Conservation (phyloP, 306 rosid genomes). For the Vigna hirtella region DNA sequence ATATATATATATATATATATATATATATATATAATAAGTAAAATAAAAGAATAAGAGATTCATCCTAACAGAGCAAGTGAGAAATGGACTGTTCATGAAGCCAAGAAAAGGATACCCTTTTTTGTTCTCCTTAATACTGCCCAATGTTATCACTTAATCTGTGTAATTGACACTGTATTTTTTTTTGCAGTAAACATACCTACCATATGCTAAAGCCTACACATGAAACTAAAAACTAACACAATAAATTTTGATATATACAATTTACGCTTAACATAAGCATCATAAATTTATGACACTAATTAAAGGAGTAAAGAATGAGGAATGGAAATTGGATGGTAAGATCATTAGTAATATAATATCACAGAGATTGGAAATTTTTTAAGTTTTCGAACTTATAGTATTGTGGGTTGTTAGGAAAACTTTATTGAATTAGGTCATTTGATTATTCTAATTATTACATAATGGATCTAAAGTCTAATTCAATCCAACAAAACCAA, state of each 20-base stretch:
- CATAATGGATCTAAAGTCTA: too few species aligned
- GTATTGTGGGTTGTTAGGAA: not conserved
- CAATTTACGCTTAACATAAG: not conserved
- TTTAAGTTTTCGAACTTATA: not conserved
- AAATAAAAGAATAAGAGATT: not conserved
- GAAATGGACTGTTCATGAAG: slow-evolving; percentile 7
- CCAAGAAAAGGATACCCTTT: not conserved
- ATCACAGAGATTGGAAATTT: not conserved
- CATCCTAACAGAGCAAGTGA: not conserved
- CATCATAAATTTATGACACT: not conserved
- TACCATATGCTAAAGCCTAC: not conserved
- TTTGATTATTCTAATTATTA: not conserved
- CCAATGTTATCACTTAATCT: not conserved
- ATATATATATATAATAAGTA: not conserved
- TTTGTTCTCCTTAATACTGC: not conserved
- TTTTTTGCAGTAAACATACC: not conserved
- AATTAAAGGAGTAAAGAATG: not conserved
- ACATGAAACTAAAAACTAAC: not conserved
- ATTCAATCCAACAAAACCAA: too few species aligned
- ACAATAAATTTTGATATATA: not conserved
- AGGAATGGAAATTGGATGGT: slow-evolving; percentile 1
- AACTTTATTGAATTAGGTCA: not conserved
- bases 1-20: too few species aligned
- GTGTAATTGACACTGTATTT: not conserved
- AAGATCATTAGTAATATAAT: not conserved